Base-by-base conservation (phyloP, 2,329 filamentous ascomycete genomes). In the Diplodia seriata region DNA sequence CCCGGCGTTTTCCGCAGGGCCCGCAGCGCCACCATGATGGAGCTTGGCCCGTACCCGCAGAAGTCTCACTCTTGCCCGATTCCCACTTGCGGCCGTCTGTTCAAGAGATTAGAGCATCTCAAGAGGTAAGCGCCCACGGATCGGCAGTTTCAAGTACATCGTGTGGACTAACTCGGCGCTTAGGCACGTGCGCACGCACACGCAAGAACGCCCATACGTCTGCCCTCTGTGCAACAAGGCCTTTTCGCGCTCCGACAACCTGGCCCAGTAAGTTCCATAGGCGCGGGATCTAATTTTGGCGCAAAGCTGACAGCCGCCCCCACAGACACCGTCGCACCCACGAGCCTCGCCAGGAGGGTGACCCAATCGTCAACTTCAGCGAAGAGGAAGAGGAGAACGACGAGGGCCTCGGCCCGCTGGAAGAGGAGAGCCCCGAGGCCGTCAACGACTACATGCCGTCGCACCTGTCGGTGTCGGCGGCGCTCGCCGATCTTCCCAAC, bases 51-150 rank as follows among this genome's bases (percentile, higher is more conserved):
- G 15, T 98, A 98, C 78, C 93, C 95, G 63, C 93, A 97, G 78
- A 99, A 99, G 82, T 97, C 94, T 50, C 95, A 99, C 81, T 98
- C 94, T 1, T 99, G 95, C 84, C 95, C 95, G n/a, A 99, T 99
- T 76, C 95, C 95, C 33, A 96, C 94, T 67, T 99, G 95, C 79
- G 95, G 95, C 66, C 91, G 95, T 76, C 87, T 97, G 70, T 99
- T 99, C 87, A 99, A 99, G 89, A 90, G 95, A 81, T 88, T 99
- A 84, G 95, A 99, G 84, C 95, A 99, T 84, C 89, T 99, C 77
- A 99, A 99, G 87, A 90, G 94, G 93, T 97, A 92, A 89, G 91
- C 85, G 77, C 76, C 73, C 75, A 74, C 74, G 69, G 66, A 68
- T 67, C 66, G 59, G 59, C 66, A 57, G 49, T 64, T 53, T 64